phyloP scores from a whole-genome alignment of 768 basidiomycete species.

The Inosperma sp. region DNA sequence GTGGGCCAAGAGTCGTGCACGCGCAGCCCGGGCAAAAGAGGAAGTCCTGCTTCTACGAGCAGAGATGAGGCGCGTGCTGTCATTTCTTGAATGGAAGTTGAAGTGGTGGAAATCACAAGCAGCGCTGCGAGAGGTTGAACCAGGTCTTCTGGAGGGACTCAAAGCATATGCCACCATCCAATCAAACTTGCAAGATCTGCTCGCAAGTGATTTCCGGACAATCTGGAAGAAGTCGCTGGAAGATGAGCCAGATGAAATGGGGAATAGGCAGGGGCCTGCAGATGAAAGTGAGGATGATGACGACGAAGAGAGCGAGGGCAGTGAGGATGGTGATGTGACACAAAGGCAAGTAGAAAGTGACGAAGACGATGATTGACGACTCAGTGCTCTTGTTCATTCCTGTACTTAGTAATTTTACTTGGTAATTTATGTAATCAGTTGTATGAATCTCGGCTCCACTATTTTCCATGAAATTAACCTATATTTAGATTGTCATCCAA shows the following conservation, averaged over 20 bases:
- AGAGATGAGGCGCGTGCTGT: constrained; percentile 17
- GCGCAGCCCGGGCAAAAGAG: constrained; percentile 8
- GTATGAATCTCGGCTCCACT: no score
- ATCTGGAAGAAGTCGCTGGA: background rate
- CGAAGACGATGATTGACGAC: no score
- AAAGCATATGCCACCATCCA: background rate
- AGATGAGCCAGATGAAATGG: no score
- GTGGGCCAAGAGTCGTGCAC: no score
- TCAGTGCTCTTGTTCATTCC: no score
- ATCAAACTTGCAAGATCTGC: background rate
- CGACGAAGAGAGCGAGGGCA: background rate
- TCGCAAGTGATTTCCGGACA: background rate
- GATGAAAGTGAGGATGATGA: background rate
- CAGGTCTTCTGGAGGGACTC: background rate
- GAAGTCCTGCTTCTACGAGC: constrained; percentile 17
- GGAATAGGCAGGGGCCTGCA: no score
- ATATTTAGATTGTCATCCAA: background rate
- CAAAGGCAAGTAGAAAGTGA: no score
- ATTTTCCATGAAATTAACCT: background rate
- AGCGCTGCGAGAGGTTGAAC: background rate
- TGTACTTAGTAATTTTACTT: no score
- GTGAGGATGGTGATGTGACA: background rate
- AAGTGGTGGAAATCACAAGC: constrained; percentile 11
- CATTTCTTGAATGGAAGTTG: constrained; percentile 14
- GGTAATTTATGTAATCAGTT: no score